These are phyloP conservation scores for Fusarium graminum DNA, from an alignment of 2,329 filamentous ascomycete genomes.

Conservation along the genomic window DNA sequence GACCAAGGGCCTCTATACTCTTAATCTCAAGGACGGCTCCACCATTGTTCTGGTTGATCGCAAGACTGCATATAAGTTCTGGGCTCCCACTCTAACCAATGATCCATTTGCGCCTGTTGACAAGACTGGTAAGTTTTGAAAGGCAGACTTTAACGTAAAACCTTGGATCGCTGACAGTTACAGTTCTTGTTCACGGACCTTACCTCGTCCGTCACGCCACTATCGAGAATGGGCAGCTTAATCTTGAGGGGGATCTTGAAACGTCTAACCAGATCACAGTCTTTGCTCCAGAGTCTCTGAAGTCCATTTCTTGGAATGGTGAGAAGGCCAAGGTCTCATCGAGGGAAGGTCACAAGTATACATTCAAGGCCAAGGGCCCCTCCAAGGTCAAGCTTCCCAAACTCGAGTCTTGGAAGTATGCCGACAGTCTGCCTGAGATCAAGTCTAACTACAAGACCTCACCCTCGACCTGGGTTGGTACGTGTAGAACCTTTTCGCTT, in stretches of 20 bases:
- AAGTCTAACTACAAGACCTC: conserved; percentile 58
- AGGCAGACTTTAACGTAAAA: accelerated
- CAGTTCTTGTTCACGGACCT: conserved; percentile 65
- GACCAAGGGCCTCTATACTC: conserved; percentile 59
- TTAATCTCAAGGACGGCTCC: conserved; percentile 62
- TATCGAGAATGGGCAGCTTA: conserved; percentile 54
- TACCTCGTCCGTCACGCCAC: conserved; percentile 64
- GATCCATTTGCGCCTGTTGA: conserved; percentile 61
- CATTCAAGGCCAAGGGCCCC: conserved; percentile 47
- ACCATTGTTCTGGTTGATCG: conserved; percentile 67
- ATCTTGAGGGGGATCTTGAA: conserved; percentile 61
- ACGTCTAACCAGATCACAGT: conserved; percentile 59
- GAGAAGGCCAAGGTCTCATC: conserved; percentile 48
- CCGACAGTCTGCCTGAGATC: conserved; percentile 64
- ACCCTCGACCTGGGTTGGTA: conserved; percentile 59
- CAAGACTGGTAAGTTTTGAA: conserved; percentile 56
- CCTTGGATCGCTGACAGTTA: not conserved
- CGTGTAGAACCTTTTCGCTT: accelerated
- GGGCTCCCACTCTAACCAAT: conserved; percentile 64
- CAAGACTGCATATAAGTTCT: conserved; percentile 67
- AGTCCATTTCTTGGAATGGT: conserved; percentile 66
- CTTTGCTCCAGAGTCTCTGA: conserved; percentile 61
- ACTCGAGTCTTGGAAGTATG: conserved; percentile 61
- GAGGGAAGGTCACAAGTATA: conserved; percentile 48
- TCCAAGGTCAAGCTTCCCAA: conserved; percentile 55